These are phyloP conservation scores for Lichtheimia ramosa DNA, from an alignment of 371 early-diverging fungal species.

Conservation along the genomic window DNA sequence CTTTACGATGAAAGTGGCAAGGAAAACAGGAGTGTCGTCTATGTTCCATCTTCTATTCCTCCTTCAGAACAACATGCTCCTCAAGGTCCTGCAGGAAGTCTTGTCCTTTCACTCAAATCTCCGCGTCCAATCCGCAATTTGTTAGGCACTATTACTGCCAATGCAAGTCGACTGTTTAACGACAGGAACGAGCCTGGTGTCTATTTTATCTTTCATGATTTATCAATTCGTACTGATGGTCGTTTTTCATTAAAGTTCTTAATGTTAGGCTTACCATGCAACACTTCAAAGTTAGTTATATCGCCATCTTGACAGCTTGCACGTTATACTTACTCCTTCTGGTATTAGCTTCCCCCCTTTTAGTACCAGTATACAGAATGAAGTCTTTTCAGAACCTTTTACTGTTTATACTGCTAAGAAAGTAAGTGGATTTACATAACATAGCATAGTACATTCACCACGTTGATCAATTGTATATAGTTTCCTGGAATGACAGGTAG, in stretches of 20 bases:
- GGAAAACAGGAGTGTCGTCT: constrained; percentile 11
- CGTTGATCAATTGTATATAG: constrained; percentile 3
- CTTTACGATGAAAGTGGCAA: constrained; percentile 15
- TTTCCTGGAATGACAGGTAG: constrained; percentile 69
- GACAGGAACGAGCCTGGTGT: constrained; percentile 43
- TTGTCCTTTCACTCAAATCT: constrained; percentile 11
- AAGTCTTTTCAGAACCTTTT: constrained; percentile 51
- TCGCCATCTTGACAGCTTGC: background rate
- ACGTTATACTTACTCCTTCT: background rate
- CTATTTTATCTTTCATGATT: constrained; percentile 56
- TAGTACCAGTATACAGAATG: constrained; percentile 20
- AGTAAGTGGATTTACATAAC: constrained; percentile 8
- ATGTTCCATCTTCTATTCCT: constrained; percentile 11
- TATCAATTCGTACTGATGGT: constrained; percentile 50
- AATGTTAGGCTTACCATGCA: too few relatives aligned
- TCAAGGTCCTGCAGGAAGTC: background rate
- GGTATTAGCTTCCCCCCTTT: background rate
- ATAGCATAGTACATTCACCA: constrained; percentile 16
- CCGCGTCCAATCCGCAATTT: constrained; percentile 19
- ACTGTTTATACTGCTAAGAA: constrained; percentile 38
- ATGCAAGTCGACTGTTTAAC: constrained; percentile 18
- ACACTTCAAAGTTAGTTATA: too few relatives aligned
- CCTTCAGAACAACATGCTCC: constrained; percentile 4
- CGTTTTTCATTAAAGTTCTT: constrained; percentile 41
- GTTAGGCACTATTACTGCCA: constrained; percentile 14